phyloP scores from a whole-genome alignment of 371 early-diverging fungal species.

The Nosema bombycis region DNA sequence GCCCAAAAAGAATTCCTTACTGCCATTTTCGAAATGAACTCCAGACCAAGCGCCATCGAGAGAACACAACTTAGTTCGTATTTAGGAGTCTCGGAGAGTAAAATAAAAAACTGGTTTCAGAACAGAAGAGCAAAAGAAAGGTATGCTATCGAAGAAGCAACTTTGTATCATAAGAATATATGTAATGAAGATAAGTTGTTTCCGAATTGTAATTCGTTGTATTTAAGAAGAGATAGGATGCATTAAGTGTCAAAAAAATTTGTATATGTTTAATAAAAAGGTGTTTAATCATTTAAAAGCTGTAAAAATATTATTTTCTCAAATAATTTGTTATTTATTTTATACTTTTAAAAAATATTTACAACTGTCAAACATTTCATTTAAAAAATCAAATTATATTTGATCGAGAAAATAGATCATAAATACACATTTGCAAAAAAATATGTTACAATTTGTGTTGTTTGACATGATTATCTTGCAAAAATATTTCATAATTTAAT shows the following conservation, averaged over 20 bases:
- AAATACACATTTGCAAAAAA: too few species aligned
- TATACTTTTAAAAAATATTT: too few species aligned
- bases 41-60: constrained; percentile 53
- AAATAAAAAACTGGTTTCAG: constrained; percentile 64
- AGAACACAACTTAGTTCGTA: constrained; percentile 36
- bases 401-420: too few species aligned
- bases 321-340: too few species aligned
- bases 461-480: too few species aligned
- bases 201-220: constrained; percentile 48
- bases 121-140: constrained; percentile 63
- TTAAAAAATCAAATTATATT: too few species aligned
- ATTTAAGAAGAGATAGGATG: constrained; percentile 4
- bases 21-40: constrained; percentile 48
- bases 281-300: too few species aligned
- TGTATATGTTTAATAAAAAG: neutral
- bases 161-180: neutral
- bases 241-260: neutral
- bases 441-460: too few species aligned
- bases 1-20: constrained; percentile 50
- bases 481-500: too few species aligned
- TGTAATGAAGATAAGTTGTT: neutral
- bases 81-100: constrained; percentile 45
- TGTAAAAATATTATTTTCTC: too few species aligned
- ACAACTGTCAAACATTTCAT: too few species aligned
- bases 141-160: neutral